Conservation (phyloP, 2,329 filamentous ascomycete genomes). For the Berkeleyomyces basicola region DNA sequence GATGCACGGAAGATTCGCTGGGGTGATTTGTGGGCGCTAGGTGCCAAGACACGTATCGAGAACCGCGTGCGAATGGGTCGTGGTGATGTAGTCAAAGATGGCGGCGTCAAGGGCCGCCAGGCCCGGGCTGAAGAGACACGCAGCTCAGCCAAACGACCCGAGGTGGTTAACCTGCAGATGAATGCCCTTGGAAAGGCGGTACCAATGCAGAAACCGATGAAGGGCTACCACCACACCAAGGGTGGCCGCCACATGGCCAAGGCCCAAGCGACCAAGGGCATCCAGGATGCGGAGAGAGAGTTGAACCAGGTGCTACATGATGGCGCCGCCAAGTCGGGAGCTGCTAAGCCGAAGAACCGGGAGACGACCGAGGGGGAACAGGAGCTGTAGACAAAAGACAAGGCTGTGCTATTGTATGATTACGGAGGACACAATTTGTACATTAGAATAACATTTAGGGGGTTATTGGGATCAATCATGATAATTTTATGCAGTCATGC, state of each 20-base stretch:
- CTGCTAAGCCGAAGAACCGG: not conserved
- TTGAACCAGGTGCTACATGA: constrained; percentile 11
- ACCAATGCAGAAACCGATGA: constrained; percentile 13
- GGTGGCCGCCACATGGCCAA: constrained; percentile 12
- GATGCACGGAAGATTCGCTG: constrained; percentile 80
- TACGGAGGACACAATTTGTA: constrained; percentile 2
- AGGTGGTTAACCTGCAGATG: constrained; percentile 12
- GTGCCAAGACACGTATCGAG: constrained; percentile 65
- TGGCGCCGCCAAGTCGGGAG: constrained; percentile 2
- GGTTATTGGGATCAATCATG: not conserved
- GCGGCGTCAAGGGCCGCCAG: constrained; percentile 12
- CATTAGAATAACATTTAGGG: constrained; percentile 3
- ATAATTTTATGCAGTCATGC: not conserved
- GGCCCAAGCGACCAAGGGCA: constrained; percentile 7
- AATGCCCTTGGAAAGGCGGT: constrained; percentile 12
- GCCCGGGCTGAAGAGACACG: constrained; percentile 7
- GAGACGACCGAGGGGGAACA: not conserved
- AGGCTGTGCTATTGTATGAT: constrained; percentile 4
- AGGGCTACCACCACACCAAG: constrained; percentile 13
- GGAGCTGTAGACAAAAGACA: not conserved
- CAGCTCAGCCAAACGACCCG: constrained; percentile 3
- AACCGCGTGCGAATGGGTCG: constrained; percentile 45
- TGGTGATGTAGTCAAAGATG: constrained; percentile 21
- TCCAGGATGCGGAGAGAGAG: constrained; percentile 6
- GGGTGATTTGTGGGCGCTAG: constrained; percentile 92